Conservation (phyloP, 1,284 basidiomycete genomes). For the Papiliotrema laurentii region DNA sequence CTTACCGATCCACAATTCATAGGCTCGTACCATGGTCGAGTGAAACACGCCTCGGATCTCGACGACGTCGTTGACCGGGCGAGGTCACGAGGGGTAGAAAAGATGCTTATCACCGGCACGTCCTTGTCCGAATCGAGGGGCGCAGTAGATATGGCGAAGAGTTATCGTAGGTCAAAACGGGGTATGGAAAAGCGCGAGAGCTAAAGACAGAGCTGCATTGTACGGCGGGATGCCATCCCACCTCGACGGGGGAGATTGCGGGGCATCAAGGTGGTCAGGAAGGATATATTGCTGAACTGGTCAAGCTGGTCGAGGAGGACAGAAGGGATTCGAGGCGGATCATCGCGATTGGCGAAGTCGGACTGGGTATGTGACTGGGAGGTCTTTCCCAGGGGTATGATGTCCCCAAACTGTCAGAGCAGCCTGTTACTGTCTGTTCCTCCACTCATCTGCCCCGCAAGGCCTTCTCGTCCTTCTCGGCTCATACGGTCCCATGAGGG, state of each 20-base stretch:
- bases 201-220: constrained; percentile 54
- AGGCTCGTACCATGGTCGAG: constrained; percentile 51
- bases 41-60: constrained; percentile 61
- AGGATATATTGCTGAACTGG: constrained; percentile 62
- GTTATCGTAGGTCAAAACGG: constrained; percentile 52
- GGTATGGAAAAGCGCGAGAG: not conserved
- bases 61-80: constrained; percentile 61
- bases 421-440: too few species aligned
- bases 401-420: too few species aligned
- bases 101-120: constrained; percentile 78
- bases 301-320: constrained; percentile 57
- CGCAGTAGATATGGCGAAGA: constrained; percentile 60
- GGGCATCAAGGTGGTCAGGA: constrained; percentile 58
- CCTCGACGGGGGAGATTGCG: constrained; percentile 72
- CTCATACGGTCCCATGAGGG: not conserved
- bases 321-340: constrained; percentile 54
- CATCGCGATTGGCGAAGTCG: constrained; percentile 81
- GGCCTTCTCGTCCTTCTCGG: too few species aligned
- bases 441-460: too few species aligned
- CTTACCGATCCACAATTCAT: constrained; percentile 51
- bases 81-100: constrained; percentile 60
- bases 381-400: not conserved
- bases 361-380: constrained; percentile 57
- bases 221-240: constrained; percentile 83
- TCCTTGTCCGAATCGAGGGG: constrained; percentile 63